Percentiles rank a stretch among this genome's conserved stretches.
phyloP scores from a whole-genome alignment of 306 rosid genomes.

The Rosa lucieae region DNA sequence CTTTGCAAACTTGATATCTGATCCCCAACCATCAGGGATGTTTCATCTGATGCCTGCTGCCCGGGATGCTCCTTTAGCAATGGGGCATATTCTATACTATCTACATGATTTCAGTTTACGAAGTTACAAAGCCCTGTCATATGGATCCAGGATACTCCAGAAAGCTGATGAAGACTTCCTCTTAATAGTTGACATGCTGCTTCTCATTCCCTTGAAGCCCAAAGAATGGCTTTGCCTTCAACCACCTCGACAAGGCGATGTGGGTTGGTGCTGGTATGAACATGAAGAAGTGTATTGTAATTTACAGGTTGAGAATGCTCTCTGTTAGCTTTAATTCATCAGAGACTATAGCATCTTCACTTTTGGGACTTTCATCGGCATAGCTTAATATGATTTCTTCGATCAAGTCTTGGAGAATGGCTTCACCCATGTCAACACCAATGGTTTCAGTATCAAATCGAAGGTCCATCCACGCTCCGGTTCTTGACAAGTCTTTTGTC shows the following conservation, averaged over 20 bases:
- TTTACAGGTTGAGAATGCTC: constrained; percentile 37
- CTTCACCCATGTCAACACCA: constrained; percentile 67
- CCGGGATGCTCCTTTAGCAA: constrained; percentile 7
- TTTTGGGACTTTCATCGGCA: constrained; percentile 31
- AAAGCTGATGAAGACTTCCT: constrained; percentile 12
- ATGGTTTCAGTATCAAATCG: constrained; percentile 61
- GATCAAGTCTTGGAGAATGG: constrained; percentile 69
- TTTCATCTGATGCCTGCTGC: constrained; percentile 15
- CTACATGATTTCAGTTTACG: constrained; percentile 33
- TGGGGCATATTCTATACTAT: constrained; percentile 27
- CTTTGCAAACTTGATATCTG: constrained; percentile 32
- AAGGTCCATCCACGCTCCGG: constrained; percentile 72
- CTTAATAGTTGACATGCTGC: constrained; percentile 18
- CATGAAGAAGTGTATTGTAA: constrained; percentile 19
- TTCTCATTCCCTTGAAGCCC: constrained; percentile 16
- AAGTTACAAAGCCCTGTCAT: constrained; percentile 35
- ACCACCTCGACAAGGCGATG: constrained; percentile 22
- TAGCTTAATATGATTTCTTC: constrained; percentile 64
- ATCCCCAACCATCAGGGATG: constrained; percentile 31
- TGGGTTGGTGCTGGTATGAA: constrained; percentile 22
- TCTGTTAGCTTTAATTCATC: constrained; percentile 32
- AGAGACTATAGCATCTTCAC: constrained; percentile 22
- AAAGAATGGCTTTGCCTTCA: constrained; percentile 6
- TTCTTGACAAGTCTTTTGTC: constrained; percentile 71
- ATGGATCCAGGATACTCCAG: constrained; percentile 25